Evolutionary conservation across 2,329 filamentous ascomycete species (phyloP), one percentile per base, ranked within the genome.

Genomic region (Fusarium ambrosium): DNA sequence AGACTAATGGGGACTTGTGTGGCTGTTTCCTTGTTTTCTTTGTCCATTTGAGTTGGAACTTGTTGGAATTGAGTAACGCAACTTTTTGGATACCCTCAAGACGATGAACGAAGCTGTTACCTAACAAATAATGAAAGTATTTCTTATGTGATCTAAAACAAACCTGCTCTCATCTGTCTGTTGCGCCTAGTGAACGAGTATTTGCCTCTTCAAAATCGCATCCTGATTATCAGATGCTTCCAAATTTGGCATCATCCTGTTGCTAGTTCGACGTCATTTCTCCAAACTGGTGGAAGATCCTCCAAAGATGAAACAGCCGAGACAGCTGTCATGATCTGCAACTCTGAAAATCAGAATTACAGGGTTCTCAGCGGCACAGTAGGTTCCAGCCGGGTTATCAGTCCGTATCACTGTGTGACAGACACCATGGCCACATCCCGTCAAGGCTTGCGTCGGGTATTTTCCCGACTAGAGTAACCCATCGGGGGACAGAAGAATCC

Each of bases 11-110:
- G 53, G 37, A 51, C 24, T 39, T 61, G 70, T 58, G 37, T 70
- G 72, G 61, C 45, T 4, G 62, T 69, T 74, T 74, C 72, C 71
- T 70, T 72, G 69, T 75, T 74, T 74, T 32, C 41, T 61, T 68
- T 59, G 48, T 53, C 27, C 27, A 14, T 53, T 63, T 58, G 34
- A 58, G 43, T 59, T 62, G 68, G 24, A 72, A 48, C 56, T 66
- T 69, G 27, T 32, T 53, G 68, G 68, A 53, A 64, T 62, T 62
- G 61, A 37, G 64, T 14, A 51, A 61, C 24, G 39, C 11, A 51
- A 69, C 43, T 69, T 24, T 60, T 60, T 73, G 51, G 59, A 70
- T 69, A 69, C 45, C 62, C 43, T 59, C 51, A 58, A 69, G 53
- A 56, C 36, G 53, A 74, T 13, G 32, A 41, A 41, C 36, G 22